These are phyloP conservation scores for Termitomyces sp. DNA, from an alignment of 768 basidiomycete species.

Conservation along the genomic window DNA sequence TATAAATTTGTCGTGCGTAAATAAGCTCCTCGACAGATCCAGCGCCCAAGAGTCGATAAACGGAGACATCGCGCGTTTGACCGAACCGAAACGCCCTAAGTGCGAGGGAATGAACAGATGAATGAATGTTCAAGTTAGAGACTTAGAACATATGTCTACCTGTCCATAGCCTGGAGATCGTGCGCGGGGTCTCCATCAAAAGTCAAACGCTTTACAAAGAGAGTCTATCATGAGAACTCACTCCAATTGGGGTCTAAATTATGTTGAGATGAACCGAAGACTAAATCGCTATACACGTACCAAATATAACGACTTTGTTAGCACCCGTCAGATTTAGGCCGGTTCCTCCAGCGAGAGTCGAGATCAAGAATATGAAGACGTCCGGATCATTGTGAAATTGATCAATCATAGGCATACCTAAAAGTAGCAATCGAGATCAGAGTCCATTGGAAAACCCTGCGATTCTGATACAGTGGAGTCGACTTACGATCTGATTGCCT, in stretches of 20 bases:
- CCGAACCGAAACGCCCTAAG: slow-evolving; percentile 75
- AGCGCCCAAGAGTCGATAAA: slow-evolving; percentile 79
- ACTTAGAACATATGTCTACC: slow-evolving; percentile 22
- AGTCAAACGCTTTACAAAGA: background rate
- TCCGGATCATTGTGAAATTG: slow-evolving; percentile 70
- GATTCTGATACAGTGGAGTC: background rate
- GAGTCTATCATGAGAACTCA: slow-evolving; percentile 31
- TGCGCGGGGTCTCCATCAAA: slow-evolving; percentile 76
- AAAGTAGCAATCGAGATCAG: background rate
- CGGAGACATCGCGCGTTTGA: slow-evolving; percentile 79
- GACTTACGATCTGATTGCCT: slow-evolving; percentile 60
- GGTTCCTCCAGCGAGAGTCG: slow-evolving; percentile 87
- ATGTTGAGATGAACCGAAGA: slow-evolving; percentile 4
- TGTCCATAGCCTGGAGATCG: slow-evolving; percentile 89
- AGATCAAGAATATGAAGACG: slow-evolving; percentile 81
- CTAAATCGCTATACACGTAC: slow-evolving; percentile 29
- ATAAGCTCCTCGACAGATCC: slow-evolving; percentile 87
- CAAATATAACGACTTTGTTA: slow-evolving; percentile 92
- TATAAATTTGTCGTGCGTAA: slow-evolving; percentile 87
- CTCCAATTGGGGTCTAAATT: slow-evolving; percentile 89
- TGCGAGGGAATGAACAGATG: background rate
- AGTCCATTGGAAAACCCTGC: background rate
- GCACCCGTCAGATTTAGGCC: slow-evolving; percentile 87
- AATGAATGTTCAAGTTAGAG: background rate
- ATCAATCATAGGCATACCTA: slow-evolving; percentile 87